Base-by-base conservation (phyloP, 164 flowering plant species). In the Kalanchoe fedtschenkoi region DNA sequence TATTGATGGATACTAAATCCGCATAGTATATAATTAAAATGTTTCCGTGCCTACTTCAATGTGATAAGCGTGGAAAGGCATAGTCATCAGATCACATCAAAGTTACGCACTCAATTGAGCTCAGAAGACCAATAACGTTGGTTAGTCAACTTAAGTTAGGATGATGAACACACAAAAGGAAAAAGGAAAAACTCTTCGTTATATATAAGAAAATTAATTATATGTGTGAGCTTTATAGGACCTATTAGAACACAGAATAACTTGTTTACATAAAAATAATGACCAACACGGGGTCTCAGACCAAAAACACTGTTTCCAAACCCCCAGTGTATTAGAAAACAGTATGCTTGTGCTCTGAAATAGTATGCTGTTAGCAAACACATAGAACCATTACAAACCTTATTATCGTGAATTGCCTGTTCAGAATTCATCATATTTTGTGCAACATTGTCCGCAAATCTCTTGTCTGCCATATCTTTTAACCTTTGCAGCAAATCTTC, bases 401-500 rank as follows among this genome's bases (percentile, higher is more conserved):
- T 88, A 54, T 77, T 76, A 64, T 69, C 74, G 26, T 69, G 81
- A 66, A 70, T 72, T 32, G 60, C 21, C 62, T 77, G 85, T 63
- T 77, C 84, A 61, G 84, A 61, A 63, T 72, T 72, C 62, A 70
- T 30, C 35, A 70, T 66, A 75, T 61, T 55, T 56, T 74, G 87
- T 60, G 74, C 87, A 79, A 63, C 77, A 61, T 78, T 71, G 70
- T 81, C 88, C 58, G 66, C 38, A 78, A 88, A 89, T 74, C 87
- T 81, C 72, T 79, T 83, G 74, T 93, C 98, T 37, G 96, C 98
- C 70, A 83, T 77, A 60, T 78, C 91, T 73, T 93, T 90, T 61
- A 93, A 69, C 71, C 74, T 80, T 72, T 83, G 80, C 69, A 88
- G 96, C 64, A 93, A 79, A 62, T 89, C 98, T 76, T 82, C 81